Conservation (phyloP, 1,284 basidiomycete genomes). For the Ceratobasidium sp. region DNA sequence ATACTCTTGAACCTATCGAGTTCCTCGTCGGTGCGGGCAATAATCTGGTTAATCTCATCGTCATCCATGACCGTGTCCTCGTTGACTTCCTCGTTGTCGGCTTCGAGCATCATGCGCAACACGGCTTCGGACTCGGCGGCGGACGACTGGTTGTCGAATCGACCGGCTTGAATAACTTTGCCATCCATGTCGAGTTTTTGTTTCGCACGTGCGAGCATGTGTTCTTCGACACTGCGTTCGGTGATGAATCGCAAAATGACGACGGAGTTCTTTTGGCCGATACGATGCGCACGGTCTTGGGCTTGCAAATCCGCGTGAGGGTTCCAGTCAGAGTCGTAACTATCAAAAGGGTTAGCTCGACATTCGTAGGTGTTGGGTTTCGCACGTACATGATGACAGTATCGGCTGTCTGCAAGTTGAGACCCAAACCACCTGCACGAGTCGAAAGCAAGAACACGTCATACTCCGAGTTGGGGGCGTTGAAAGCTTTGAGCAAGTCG, state of each 20-base stretch:
- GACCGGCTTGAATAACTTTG: constrained; percentile 98
- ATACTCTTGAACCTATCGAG: constrained; percentile 78
- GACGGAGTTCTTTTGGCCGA: constrained; percentile 98
- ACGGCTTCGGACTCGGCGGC: constrained; percentile 93
- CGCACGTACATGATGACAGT: constrained; percentile 93
- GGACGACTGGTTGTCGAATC: constrained; percentile 98
- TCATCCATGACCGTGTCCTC: constrained; percentile 96
- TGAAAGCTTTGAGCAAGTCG: constrained; percentile 86
- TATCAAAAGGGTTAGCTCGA: constrained; percentile 47
- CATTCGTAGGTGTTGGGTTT: not conserved
- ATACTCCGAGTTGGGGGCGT: constrained; percentile 86
- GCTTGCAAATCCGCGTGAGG: constrained; percentile 98
- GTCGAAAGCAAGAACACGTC: constrained; percentile 97
- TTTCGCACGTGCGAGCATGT: constrained; percentile 91
- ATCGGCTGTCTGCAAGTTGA: constrained; percentile 98
- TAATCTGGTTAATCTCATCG: constrained; percentile 93
- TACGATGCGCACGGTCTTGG: constrained; percentile 99
- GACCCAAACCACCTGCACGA: constrained; percentile 93
- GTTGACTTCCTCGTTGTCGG: constrained; percentile 88
- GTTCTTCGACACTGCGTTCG: constrained; percentile 97
- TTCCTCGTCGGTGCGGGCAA: constrained; percentile 87
- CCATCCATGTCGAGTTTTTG: constrained; percentile 99
- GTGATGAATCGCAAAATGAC: constrained; percentile 96
- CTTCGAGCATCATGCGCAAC: constrained; percentile 79
- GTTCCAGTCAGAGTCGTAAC: constrained; percentile 90